Percentiles rank a stretch among this genome's conserved stretches.
phyloP scores from a whole-genome alignment of 257 asterid genomes.

The Perilla frutescens region DNA sequence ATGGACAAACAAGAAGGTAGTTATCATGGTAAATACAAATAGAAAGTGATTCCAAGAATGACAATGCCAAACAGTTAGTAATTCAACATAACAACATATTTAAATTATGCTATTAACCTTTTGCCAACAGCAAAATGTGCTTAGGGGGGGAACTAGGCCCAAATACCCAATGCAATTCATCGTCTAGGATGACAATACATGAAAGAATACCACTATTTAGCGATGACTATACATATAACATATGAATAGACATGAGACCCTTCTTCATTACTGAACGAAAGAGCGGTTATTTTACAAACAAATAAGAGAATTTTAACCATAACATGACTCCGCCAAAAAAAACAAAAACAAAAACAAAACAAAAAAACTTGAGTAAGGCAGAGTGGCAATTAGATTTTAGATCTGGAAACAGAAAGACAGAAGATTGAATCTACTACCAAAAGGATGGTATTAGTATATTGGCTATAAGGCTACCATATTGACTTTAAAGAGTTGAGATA shows the following conservation, averaged over 20 bases:
- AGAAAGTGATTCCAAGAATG: background rate
- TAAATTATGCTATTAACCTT: background rate
- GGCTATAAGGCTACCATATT: background rate
- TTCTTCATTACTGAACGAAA: background rate
- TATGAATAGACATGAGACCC: background rate
- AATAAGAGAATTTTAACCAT: background rate
- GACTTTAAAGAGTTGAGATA: too few species aligned
- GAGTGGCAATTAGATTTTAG: background rate
- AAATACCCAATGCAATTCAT: slow-evolving; percentile 1
- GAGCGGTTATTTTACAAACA: background rate
- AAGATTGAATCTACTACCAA: background rate
- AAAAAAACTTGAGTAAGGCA: background rate
- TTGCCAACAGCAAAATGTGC: background rate
- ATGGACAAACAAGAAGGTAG: background rate
- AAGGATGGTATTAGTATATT: background rate
- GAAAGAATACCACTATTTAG: background rate
- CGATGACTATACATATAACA: background rate
- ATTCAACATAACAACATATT: background rate
- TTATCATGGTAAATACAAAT: background rate
- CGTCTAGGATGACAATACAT: background rate
- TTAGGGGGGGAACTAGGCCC: background rate
- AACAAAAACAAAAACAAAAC: background rate
- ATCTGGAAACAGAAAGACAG: slow-evolving; percentile 4
- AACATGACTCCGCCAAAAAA: too few species aligned
- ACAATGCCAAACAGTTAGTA: background rate